Percentiles rank a stretch among this genome's conserved stretches.
These are phyloP conservation scores for Eudorina sp. DNA, from an alignment of 139 green algal species.

Conservation along the genomic window DNA sequence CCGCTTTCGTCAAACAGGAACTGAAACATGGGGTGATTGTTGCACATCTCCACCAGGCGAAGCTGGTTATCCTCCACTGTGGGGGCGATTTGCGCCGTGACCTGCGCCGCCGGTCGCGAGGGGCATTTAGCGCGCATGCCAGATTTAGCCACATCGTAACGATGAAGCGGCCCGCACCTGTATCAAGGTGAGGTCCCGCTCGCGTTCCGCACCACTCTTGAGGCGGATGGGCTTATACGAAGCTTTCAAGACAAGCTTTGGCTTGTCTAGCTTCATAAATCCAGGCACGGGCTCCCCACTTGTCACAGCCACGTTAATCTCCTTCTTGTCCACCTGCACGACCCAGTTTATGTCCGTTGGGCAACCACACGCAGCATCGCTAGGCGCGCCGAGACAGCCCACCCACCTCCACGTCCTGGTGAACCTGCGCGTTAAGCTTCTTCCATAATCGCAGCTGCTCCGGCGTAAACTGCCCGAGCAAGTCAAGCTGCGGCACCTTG, in stretches of 20 bases:
- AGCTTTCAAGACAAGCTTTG: conserved; percentile 45
- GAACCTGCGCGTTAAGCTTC: conserved; percentile 49
- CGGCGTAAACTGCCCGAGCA: conserved; percentile 29
- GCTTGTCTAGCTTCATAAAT: conserved; percentile 48
- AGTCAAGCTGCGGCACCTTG: conserved; percentile 47
- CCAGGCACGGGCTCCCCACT: conserved; percentile 44
- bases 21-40: conserved; percentile 79
- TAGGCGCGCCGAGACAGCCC: not conserved
- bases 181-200: conserved; percentile 44
- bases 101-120: not conserved
- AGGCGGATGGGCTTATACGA: conserved; percentile 44
- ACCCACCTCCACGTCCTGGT: conserved; percentile 52
- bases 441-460: conserved; percentile 45
- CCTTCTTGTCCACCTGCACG: conserved; percentile 51
- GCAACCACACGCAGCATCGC: not conserved
- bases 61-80: conserved; percentile 57
- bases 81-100: conserved; percentile 33
- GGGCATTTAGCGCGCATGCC: not conserved
- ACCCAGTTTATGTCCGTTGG: not conserved
- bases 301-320: conserved; percentile 43
- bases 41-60: conserved; percentile 69
- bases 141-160: not conserved
- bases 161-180: not conserved
- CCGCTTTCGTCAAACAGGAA: conserved; percentile 77
- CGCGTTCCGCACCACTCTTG: not conserved